phyloP scores from a whole-genome alignment of 148 eudicot genomes.

The Silene conica region DNA sequence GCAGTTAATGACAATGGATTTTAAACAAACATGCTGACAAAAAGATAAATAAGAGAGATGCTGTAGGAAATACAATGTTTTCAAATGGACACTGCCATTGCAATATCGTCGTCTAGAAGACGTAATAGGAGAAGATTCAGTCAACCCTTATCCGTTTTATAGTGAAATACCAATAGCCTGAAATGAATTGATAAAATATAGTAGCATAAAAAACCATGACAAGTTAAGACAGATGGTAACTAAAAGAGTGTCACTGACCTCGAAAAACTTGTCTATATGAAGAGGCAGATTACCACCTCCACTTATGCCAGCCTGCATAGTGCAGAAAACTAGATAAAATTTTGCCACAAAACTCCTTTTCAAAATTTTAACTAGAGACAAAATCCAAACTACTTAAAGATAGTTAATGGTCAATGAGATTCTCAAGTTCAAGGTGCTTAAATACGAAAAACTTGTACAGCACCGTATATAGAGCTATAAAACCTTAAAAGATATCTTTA shows the following conservation, averaged over 20 bases:
- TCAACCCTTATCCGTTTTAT: constrained; percentile 90
- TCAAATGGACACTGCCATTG: constrained; percentile 50
- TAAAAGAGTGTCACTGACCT: constrained; percentile 46
- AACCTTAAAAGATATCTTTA: too few relatives aligned
- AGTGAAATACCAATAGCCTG: constrained; percentile 77
- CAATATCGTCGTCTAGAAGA: constrained; percentile 55
- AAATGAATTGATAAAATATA: constrained; percentile 9
- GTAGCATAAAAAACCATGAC: not conserved
- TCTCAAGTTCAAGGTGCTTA: not conserved
- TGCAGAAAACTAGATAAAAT: constrained; percentile 15
- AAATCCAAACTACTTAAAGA: not conserved
- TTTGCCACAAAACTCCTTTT: not conserved
- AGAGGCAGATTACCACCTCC: constrained; percentile 93
- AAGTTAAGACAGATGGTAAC: constrained; percentile 5
- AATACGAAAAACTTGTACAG: too few relatives aligned
- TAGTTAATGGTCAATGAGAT: not conserved
- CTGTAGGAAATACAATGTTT: not conserved
- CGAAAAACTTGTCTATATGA: constrained; percentile 84
- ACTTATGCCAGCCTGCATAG: constrained; percentile 79
- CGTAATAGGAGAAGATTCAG: constrained; percentile 84
- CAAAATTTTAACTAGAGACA: not conserved
- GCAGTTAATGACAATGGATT: too few relatives aligned
- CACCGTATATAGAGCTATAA: too few relatives aligned
- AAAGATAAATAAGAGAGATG: not conserved
- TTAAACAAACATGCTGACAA: too few relatives aligned